Evolutionary conservation across 768 basidiomycete species (phyloP).

Genomic region (Lyophyllum shimeji): DNA sequence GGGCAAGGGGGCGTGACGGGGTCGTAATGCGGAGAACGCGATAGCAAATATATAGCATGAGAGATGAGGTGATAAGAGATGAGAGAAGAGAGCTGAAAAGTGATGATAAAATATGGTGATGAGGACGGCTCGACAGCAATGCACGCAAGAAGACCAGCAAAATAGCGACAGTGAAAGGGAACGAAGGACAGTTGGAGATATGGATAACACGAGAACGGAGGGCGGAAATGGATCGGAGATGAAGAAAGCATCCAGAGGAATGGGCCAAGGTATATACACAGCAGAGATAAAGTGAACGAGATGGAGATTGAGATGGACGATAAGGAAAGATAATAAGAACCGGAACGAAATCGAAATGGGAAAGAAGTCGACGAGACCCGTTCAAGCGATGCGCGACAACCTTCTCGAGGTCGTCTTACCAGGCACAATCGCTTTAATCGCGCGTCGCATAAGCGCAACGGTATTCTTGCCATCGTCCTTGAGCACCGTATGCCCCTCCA

Average conservation of each 20-base stretch:
- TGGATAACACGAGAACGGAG: not conserved
- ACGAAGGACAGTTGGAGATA: not conserved
- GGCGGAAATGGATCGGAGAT: not conserved
- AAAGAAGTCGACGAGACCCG: conserved; percentile 10
- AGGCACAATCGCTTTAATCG: conserved; percentile 76
- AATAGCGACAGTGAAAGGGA: not conserved
- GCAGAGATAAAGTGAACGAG: not conserved
- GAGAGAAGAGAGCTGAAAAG: not conserved
- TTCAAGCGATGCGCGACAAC: conserved; percentile 42
- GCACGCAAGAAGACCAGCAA: not conserved
- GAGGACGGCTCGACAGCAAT: conserved; percentile 4
- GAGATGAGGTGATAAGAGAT: not conserved
- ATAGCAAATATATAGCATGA: conserved; percentile 15
- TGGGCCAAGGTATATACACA: conserved; percentile 3
- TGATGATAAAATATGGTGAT: not conserved
- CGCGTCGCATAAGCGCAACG: conserved; percentile 61
- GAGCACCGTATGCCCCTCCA: conserved; percentile 22
- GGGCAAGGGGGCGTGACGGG: not conserved
- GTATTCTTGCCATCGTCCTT: conserved; percentile 52
- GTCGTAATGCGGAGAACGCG: conserved; percentile 7
- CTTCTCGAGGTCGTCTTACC: conserved; percentile 55
- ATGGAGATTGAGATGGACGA: not conserved
- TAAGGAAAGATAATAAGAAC: conserved; percentile 5
- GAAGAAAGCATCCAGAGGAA: too few relatives aligned
- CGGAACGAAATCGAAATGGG: not conserved